Evolutionary conservation across 2,329 filamentous ascomycete species (phyloP).

Genomic region (Fusarium avenaceum): DNA sequence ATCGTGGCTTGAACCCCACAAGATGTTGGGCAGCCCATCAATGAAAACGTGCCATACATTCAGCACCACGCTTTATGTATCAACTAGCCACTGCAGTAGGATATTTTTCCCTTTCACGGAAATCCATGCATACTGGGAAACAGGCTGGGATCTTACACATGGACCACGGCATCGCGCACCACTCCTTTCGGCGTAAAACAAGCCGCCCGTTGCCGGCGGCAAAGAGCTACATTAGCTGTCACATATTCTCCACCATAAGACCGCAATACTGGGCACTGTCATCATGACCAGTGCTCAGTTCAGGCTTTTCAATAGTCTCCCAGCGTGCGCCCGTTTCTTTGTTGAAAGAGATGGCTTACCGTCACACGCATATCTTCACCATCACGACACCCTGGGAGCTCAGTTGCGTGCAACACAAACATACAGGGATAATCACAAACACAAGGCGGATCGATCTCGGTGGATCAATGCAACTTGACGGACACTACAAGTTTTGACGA

Average conservation of each 20-base stretch:
- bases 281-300: background rate
- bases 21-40: constrained; percentile 1
- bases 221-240: constrained; percentile 28
- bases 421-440: constrained; percentile 41
- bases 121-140: constrained; percentile 17
- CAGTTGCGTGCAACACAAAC: constrained; percentile 43
- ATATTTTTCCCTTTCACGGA: constrained; percentile 15
- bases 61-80: constrained; percentile 16
- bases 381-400: constrained; percentile 35
- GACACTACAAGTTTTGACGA: constrained; percentile 36
- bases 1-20: constrained; percentile 24
- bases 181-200: constrained; percentile 1
- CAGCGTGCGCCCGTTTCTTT: constrained; percentile 1
- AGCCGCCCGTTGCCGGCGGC: constrained; percentile 35
- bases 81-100: background rate
- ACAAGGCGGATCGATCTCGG: constrained; percentile 43
- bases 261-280: constrained; percentile 8
- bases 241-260: constrained; percentile 40
- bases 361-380: constrained; percentile 25
- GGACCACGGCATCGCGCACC: constrained; percentile 6
- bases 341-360: constrained; percentile 10
- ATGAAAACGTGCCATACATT: constrained; percentile 2
- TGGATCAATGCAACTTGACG: constrained; percentile 38
- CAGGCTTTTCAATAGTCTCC: background rate
- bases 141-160: constrained; percentile 21